Evolutionary conservation across 495 filamentous ascomycete species (phyloP), one percentile per base, ranked within the genome.

Genomic region (Xylaria nigripes): DNA sequence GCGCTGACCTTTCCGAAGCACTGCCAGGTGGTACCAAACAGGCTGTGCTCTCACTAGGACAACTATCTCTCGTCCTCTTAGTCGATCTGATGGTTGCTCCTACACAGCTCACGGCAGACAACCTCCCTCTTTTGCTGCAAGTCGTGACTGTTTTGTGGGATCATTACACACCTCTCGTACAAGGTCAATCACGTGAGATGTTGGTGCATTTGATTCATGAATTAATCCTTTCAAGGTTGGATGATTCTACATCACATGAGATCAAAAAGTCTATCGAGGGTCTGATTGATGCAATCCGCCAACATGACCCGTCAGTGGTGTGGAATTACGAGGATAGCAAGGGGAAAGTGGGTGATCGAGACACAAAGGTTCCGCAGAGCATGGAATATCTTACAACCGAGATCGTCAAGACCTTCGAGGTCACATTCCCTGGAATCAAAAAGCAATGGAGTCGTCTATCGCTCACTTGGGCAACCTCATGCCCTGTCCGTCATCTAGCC

Each of bases 201-300:
- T 79, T 97, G 15, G 90, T 98, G 29, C 93, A 98, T 73, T 78
- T 98, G 8, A 95, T 98, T 45, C 93, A 98, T 62, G 94, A 97
- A 64, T 79, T 98, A 15, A 86, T 98, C 25, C 90, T 96, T 34
- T 93, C 94, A 0, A 86, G 85, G 54, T 80, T 96, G 42, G 89
- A 91, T 53, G 87, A 95, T 51, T 76, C 83, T 49, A 80, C 78
- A 6, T 77, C 82, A 0, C 62, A 67, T 1, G 78, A 81, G 8
- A 82, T 78, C n/a, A 89, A 87, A 58, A 77, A 82, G 50, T 76
- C 80, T 0, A 88, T 95, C 48, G 87, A 97, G 65, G 82, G 87
- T 52, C 85, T 97, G 62, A 87, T 97, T 51, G 94, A 99, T 62
- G 86, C 81, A 12, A 87, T 99, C 54, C 85, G 93, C 6, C 84